Evolutionary conservation across 2,329 filamentous ascomycete genomes (phyloP), one percentile per base, ranked within the genome.

Genomic region (Ophiostoma ips): DNA sequence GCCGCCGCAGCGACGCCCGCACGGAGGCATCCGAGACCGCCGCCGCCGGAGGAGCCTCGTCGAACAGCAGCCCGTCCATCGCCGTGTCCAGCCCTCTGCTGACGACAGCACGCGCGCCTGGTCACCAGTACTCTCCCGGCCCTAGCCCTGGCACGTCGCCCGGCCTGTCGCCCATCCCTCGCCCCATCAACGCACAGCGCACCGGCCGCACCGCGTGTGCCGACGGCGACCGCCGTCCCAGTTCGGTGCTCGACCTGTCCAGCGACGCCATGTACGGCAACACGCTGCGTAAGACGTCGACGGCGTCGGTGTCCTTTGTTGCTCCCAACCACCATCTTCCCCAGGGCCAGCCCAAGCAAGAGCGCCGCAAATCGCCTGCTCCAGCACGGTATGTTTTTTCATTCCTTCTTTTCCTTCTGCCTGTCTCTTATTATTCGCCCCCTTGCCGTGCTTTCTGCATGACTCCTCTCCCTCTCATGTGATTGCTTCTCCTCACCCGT

Each of bases 301-400:
- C 66, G 31, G 68, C 69, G 30, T 74, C 70, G 13, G 66, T 76
- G 48, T 66, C 65, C 9, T 75, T 75, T 56, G 68, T 66, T 3
- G 60, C 62, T n/a, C 66, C 66, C 28, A 60, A 59, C 1, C 66
- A 73, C 54, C 69, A 68, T 18, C 61, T 76, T 16, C 71, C 72
- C 4, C 72, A 75, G 53, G 72, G 72, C 24, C 55, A 60, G 3
- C 70, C 71, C 52, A 69, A 71, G 52, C 21, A 68, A 69, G 44
- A 61, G 69, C 50, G 68, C 62, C 21, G 69, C 66, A 53, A 47
- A 35, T 76, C 73, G 24, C 73, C 74, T 21, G 66, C 69, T 31
- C 69, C 72, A 53, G 57, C 62, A 51, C 72, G 70, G 73, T 77
- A 64, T 9, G 43, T 21, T 16, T 34, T 45, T 34, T 1, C 16